Evolutionary conservation across 192 early-diverging fungal species (phyloP).

Genomic region (Glomus cerebriforme): DNA sequence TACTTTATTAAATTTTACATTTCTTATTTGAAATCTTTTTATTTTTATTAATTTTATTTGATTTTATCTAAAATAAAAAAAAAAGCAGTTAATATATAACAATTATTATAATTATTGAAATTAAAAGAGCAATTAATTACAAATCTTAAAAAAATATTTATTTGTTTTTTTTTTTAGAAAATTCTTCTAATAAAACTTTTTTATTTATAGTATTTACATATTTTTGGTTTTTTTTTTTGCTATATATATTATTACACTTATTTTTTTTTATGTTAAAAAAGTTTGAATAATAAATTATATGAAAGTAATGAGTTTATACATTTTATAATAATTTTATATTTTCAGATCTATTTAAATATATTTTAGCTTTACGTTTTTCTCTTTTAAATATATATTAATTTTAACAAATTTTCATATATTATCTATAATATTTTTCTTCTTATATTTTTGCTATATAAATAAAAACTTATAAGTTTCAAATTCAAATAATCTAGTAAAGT

Average conservation of each 20-base stretch:
- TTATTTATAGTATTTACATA: conserved; percentile 26
- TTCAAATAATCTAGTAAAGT: no score
- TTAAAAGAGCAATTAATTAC: conserved; percentile 24
- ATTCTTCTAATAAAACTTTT: conserved; percentile 14
- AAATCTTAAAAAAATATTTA: not conserved
- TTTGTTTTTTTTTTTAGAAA: conserved; percentile 15
- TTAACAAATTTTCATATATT: no score
- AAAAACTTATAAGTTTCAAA: no score
- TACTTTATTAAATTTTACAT: conserved; percentile 20
- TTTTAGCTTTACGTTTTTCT: not conserved
- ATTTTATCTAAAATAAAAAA: conserved; percentile 24
- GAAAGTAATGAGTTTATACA: conserved; percentile 16
- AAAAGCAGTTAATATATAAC: conserved; percentile 25
- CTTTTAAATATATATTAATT: no score
- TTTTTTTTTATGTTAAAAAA: conserved; percentile 16
- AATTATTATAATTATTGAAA: conserved; percentile 13
- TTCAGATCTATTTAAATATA: conserved; percentile 21
- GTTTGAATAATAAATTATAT: conserved; percentile 27
- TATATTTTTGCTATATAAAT: no score
- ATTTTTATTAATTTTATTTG: conserved; percentile 3
- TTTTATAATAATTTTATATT: conserved; percentile 26
- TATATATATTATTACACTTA: conserved; percentile 11
- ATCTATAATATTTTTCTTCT: no score
- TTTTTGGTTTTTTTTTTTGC: conserved; percentile 24
- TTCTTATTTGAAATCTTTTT: conserved; percentile 10